phyloP scores from a whole-genome alignment of 1,139 yeast species.

The Magnusiomyces magnusii region DNA sequence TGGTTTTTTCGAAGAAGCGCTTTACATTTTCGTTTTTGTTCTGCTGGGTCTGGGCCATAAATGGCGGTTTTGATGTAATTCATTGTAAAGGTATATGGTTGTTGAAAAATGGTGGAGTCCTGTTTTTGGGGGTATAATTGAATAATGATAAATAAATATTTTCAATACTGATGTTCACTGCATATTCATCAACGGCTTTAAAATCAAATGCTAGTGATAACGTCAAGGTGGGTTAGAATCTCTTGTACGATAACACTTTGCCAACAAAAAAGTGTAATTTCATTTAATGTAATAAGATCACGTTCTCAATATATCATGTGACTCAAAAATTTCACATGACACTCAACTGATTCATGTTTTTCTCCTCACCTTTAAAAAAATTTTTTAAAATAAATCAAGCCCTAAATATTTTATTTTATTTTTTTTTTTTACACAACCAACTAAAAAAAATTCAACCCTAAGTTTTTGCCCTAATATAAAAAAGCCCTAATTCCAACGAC shows the following conservation, averaged over 20 bases:
- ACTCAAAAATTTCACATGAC: neutral
- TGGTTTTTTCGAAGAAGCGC: slow-evolving; percentile 74
- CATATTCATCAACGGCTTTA: too few species aligned
- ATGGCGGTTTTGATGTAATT: slow-evolving; percentile 61
- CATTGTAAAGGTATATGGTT: slow-evolving; percentile 20
- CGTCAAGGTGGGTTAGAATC: too few species aligned
- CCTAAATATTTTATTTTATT: neutral
- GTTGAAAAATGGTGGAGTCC: too few species aligned
- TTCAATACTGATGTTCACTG: too few species aligned
- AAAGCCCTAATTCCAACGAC: neutral
- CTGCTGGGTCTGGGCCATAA: slow-evolving; percentile 96
- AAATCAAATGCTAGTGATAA: too few species aligned
- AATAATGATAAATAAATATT: too few species aligned
- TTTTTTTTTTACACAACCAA: neutral
- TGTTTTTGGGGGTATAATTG: too few species aligned
- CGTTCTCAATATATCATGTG: neutral
- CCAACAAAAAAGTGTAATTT: too few species aligned
- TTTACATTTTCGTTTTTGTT: slow-evolving; percentile 85
- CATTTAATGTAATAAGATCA: too few species aligned
- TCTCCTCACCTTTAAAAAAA: neutral
- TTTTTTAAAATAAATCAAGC: neutral
- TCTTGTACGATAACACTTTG: too few species aligned
- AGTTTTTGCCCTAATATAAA: neutral
- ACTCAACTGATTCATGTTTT: neutral
- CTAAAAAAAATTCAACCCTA: neutral